phyloP scores from a whole-genome alignment of 2,329 filamentous ascomycete species.

The Xylaria sp. region DNA sequence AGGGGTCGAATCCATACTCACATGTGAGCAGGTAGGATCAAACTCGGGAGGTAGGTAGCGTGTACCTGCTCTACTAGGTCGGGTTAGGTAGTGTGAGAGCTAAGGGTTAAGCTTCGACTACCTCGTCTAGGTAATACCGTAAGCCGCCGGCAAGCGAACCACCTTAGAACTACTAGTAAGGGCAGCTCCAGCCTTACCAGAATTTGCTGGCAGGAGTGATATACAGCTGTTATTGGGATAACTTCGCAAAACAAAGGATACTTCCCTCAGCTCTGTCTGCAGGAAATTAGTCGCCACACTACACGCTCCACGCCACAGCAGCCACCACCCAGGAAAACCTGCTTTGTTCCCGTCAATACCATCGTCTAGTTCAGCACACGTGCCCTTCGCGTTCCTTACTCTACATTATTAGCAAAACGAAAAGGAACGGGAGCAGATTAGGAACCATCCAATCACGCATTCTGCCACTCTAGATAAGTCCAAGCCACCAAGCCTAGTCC shows the following conservation, averaged over 20 bases:
- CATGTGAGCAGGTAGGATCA: neutral
- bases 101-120: constrained; percentile 20
- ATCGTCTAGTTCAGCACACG: constrained; percentile 21
- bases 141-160: neutral
- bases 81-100: neutral
- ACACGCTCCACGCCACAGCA: neutral
- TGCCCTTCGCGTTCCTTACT: constrained; percentile 8
- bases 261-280: neutral
- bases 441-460: constrained; percentile 22
- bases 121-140: neutral
- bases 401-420: constrained; percentile 6
- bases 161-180: constrained; percentile 15
- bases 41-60: neutral
- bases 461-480: constrained; percentile 16
- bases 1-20: constrained; percentile 21
- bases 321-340: constrained; percentile 2
- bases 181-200: constrained; percentile 32
- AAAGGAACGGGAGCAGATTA: neutral
- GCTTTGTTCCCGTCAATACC: constrained; percentile 10
- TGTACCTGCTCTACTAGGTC: neutral
- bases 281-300: constrained; percentile 8
- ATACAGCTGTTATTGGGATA: constrained; percentile 33
- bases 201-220: neutral
- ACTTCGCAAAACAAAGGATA: constrained; percentile 17
- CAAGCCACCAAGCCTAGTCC: neutral